Conservation (phyloP, 139 green algal species). For the Gonium pectorale region DNA sequence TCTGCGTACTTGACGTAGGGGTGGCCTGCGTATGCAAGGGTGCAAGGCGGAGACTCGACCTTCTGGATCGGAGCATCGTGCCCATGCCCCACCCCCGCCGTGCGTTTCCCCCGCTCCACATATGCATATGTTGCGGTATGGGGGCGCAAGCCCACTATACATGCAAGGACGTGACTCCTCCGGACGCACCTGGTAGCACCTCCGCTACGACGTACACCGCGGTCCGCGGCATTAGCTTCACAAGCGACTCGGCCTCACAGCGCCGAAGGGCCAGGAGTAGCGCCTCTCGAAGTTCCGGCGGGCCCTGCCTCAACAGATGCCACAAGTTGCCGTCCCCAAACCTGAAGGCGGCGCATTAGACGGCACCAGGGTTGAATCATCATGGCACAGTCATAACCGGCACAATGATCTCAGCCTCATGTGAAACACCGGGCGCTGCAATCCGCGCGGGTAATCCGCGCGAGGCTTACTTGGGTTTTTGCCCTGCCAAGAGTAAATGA, state of each 20-base stretch:
- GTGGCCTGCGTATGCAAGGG: neutral
- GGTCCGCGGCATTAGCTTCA: neutral
- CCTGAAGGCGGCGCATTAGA: neutral
- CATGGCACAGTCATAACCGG: too few species aligned
- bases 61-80: neutral
- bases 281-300: neutral
- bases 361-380: too few species aligned
- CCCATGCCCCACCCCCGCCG: neutral
- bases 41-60: neutral
- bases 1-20: constrained; percentile 6
- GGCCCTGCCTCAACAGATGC: neutral
- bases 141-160: too few species aligned
- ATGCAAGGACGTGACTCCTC: too few species aligned
- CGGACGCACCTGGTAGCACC: constrained; percentile 14
- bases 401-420: too few species aligned
- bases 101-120: neutral
- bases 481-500: too few species aligned
- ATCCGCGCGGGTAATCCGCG: too few species aligned
- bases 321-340: constrained; percentile 23
- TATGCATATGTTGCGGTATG: too few species aligned
- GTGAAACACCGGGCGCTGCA: too few species aligned
- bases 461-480: too few species aligned
- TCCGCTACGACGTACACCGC: neutral
- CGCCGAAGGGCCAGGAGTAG: neutral
- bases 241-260: neutral